Evolutionary conservation across 345 rosid species (phyloP).

Genomic region (Reutealis trisperma): DNA sequence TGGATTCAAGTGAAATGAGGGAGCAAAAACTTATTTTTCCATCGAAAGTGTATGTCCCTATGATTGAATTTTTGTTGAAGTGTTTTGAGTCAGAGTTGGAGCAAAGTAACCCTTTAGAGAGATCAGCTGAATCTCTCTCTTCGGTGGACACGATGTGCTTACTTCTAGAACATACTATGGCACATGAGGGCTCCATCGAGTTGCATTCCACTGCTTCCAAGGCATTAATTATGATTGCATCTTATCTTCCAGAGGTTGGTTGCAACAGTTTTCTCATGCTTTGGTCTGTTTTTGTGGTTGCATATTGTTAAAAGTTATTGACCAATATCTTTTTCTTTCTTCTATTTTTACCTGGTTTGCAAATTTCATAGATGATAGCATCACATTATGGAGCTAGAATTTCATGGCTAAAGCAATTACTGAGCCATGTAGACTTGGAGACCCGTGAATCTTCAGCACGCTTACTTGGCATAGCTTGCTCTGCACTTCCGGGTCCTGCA

Average conservation of each 20-base stretch:
- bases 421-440: conserved; percentile 75
- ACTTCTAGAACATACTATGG: conserved; percentile 86
- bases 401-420: conserved; percentile 79
- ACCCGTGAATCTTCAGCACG: conserved; percentile 92
- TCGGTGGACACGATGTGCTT: conserved; percentile 67
- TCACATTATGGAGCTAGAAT: conserved; percentile 59
- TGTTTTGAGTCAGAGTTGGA: conserved; percentile 83
- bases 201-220: conserved; percentile 83
- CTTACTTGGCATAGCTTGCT: conserved; percentile 87
- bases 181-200: conserved; percentile 78
- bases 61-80: conserved; percentile 75
- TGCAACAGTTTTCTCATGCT: conserved; percentile 7
- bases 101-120: conserved; percentile 47
- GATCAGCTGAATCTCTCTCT: conserved; percentile 59
- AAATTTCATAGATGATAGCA: conserved; percentile 57
- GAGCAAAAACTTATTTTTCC: conserved; percentile 79
- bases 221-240: conserved; percentile 71
- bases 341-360: conserved; percentile 3
- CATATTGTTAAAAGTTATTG: neutral
- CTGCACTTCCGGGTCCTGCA: conserved; percentile 58
- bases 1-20: conserved; percentile 66
- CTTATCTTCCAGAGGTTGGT: conserved; percentile 76
- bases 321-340: neutral
- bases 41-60: conserved; percentile 66
- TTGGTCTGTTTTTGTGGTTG: conserved; percentile 1